Base-by-base conservation (phyloP, 2,329 filamentous ascomycete genomes). In the Fusarium equiseti region DNA sequence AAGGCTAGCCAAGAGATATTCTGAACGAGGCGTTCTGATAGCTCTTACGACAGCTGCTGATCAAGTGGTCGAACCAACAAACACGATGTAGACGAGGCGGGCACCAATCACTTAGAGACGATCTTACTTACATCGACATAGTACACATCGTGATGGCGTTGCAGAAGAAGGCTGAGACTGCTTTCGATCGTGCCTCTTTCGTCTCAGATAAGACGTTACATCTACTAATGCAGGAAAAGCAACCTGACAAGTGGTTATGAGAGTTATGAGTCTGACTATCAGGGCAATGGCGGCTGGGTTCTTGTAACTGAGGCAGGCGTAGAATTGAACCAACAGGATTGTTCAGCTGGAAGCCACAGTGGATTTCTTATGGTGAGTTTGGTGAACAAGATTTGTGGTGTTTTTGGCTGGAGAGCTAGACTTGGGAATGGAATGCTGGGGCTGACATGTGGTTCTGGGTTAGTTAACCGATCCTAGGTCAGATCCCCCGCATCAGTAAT, bases 71-170 rank as follows among this genome's bases (percentile, higher is more conserved):
- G 26, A 49, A n/a, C 51, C 43, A 55, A 52, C 51, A 42, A n/a
- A 42, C 45, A 57, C 46, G 43, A 55, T 31, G 52, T 31, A 63
- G 43, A 31, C 29, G 43, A 66, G 65, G 72, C 70, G 73, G 73
- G 73, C 73, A 75, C 72, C 73, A 75, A 75, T 75, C 46, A 62
- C 22, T 26, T 40, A 51, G 20, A 60, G 53, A 45, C 54, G 59
- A 66, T 57, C 49, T 58, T 63, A 48, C 63, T 58, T 35, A 46
- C 45, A 49, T 38, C 7, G 57, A 56, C 54, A 51, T 60, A 51
- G 66, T 48, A 49, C 38, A 32, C 24, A 38, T 58, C 45, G 56
- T 46, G 48, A 72, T 63, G 66, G 52, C 49, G 61, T 38, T 13
- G 12, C 5, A 20, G 43, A 26, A 35, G 46, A 67, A 68, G 64